Evolutionary conservation across 2,329 filamentous ascomycete genomes (phyloP), one percentile per base, ranked within the genome.

Genomic region (Aspergillus carbonarius): DNA sequence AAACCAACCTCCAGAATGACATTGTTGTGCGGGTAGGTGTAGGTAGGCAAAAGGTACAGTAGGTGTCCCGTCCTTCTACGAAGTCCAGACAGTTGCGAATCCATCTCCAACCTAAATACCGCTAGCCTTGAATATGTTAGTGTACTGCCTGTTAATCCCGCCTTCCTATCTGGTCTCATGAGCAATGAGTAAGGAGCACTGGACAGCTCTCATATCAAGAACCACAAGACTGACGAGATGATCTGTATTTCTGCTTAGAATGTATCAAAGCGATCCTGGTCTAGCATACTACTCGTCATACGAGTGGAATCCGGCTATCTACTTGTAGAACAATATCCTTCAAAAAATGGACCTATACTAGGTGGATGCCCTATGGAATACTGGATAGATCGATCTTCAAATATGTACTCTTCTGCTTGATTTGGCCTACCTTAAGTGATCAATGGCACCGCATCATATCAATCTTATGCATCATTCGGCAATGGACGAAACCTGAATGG

Each of bases 1-100:
- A 18, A n/a, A 62, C 65, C 13, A 67, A 76, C 74, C 70, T 76
- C 74, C 74, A 76, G 61, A 76, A 65, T 50, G 74, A 74, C 74
- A 76, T 76, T 12, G 17, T 42, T 32, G 15, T 30, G n/a, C n/a
- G 44, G 10, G 8, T 13, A 23, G 15, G 23, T 30, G 42, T 47
- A 47, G 15, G 13, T 8, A 47, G 20, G 42, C 25, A 48, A 10
- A 7, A 30, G 44, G 44, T 48, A 17, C 17, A n/a, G n/a, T 30
- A 30, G 15, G 8, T 48, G 44, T 27, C n/a, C 5, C 25, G 23
- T 47, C 15, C 15, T 27, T 17, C 15, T 8, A 30, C 32, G 15
- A 27, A 48, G 44, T 48, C 44, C 42, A 25, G 44, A 48, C n/a
- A 25, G 23, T 48, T 30, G 44, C 27, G 44, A 48, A 17, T 27